Evolutionary conservation across 2,329 filamentous ascomycete genomes (phyloP).

Genomic region (Lachnellula hyalina): DNA sequence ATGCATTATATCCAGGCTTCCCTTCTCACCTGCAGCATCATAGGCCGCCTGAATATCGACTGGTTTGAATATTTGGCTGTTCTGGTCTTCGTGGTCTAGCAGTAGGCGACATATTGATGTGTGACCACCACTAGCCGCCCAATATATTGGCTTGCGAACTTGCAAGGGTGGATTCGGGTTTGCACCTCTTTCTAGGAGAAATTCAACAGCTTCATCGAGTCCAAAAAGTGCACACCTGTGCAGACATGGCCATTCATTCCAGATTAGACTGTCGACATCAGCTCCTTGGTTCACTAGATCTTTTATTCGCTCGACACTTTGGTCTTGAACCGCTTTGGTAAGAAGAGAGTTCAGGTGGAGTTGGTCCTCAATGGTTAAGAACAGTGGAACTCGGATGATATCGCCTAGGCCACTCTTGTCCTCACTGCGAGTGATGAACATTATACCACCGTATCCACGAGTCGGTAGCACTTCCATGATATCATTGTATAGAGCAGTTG

Average conservation of each 20-base stretch:
- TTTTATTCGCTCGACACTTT: constrained; percentile 8
- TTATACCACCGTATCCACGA: constrained; percentile 12
- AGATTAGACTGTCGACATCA: constrained; percentile 11
- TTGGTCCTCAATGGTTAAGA: constrained; percentile 6
- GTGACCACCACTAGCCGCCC: constrained; percentile 18
- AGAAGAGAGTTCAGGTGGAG: constrained; percentile 8
- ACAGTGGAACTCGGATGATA: constrained; percentile 9
- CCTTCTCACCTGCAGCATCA: constrained; percentile 8
- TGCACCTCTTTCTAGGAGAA: constrained; percentile 19
- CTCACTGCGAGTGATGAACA: constrained; percentile 5
- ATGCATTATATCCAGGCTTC: constrained; percentile 16
- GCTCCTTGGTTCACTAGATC: constrained; percentile 15
- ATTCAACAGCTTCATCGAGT: constrained; percentile 17
- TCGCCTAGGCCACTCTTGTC: constrained; percentile 2
- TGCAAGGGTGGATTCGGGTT: constrained; percentile 12
- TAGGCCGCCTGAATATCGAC: constrained; percentile 15
- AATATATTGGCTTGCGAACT: constrained; percentile 18
- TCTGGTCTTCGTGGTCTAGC: constrained; percentile 33
- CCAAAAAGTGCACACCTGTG: constrained; percentile 17
- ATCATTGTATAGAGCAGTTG: constrained; percentile 6
- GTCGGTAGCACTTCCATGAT: constrained; percentile 14
- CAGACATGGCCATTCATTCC: constrained; percentile 15
- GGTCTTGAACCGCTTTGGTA: constrained; percentile 6
- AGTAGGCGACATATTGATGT: constrained; percentile 32
- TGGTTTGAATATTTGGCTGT: constrained; percentile 34